Percentiles rank a stretch among this genome's conserved stretches.
Conservation (phyloP, 768 basidiomycete genomes). For the Boletus subparvulus region DNA sequence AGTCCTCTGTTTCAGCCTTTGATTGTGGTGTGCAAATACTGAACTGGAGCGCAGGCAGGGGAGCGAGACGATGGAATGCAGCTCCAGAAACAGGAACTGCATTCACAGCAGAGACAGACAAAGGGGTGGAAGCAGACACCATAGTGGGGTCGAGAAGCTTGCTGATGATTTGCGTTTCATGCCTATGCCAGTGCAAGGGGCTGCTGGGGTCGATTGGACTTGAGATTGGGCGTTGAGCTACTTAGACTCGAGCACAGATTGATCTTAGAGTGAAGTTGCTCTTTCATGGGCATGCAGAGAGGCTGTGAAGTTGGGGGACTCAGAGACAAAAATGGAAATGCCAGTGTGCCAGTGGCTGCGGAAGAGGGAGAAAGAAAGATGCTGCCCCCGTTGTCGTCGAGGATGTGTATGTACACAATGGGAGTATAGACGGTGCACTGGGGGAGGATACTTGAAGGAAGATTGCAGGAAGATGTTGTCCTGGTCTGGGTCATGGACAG, state of each 20-base stretch:
- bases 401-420: slow-evolving; percentile 39
- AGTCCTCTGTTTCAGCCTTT: slow-evolving; percentile 37
- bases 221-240: slow-evolving; percentile 27
- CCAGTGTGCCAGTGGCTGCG: slow-evolving; percentile 31
- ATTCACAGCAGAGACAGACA: slow-evolving; percentile 35
- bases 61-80: slow-evolving; percentile 36
- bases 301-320: slow-evolving; percentile 48
- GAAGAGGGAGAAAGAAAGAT: slow-evolving; percentile 56
- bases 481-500: slow-evolving; percentile 29
- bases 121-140: slow-evolving; percentile 42
- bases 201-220: slow-evolving; percentile 5
- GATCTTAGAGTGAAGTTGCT: too few relatives aligned
- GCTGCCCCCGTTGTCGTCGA: slow-evolving; percentile 56
- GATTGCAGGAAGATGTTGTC: slow-evolving; percentile 58
- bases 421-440: slow-evolving; percentile 42
- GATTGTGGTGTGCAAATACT: slow-evolving; percentile 32
- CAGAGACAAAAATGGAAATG: slow-evolving; percentile 45
- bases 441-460: slow-evolving; percentile 48
- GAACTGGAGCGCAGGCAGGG: slow-evolving; percentile 34
- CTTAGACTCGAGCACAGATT: slow-evolving; percentile 39
- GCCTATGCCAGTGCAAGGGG: slow-evolving; percentile 43
- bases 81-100: slow-evolving; percentile 34
- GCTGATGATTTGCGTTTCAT: slow-evolving; percentile 65
- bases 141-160: slow-evolving; percentile 57
- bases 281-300: slow-evolving; percentile 62